Conservation (phyloP, 106 monocot genomes). For the Dendrobium catenatum region DNA sequence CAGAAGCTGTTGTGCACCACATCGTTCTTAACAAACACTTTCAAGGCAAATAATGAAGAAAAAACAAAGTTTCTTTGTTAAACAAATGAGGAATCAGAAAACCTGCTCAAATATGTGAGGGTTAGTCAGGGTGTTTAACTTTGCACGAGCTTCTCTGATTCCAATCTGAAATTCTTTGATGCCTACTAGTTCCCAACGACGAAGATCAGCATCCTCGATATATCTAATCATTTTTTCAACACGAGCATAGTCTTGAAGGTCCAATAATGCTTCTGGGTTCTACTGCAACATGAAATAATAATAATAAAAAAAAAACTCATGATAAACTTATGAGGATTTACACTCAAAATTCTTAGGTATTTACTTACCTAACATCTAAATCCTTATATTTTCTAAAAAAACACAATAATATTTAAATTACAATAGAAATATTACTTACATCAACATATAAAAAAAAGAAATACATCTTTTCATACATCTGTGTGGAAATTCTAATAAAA, state of each 20-base stretch:
- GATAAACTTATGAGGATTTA: not conserved
- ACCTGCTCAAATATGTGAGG: conserved; percentile 80
- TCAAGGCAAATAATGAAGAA: not conserved
- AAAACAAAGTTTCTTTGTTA: not conserved
- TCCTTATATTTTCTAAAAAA: too few relatives aligned
- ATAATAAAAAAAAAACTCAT: not conserved
- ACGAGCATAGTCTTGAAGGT: conserved; percentile 27
- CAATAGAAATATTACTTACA: too few relatives aligned
- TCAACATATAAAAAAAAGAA: too few relatives aligned
- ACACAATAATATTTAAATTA: too few relatives aligned
- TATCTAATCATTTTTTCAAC: conserved; percentile 37
- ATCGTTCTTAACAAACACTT: not conserved
- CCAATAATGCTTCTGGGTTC: conserved; percentile 17
- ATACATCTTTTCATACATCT: too few relatives aligned
- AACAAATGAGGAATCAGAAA: not conserved
- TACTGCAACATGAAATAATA: conserved; percentile 8
- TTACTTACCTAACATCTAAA: too few relatives aligned
- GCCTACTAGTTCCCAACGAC: conserved; percentile 26
- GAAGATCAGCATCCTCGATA: conserved; percentile 64
- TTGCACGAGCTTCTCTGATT: conserved; percentile 43
- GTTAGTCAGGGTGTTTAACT: conserved; percentile 71
- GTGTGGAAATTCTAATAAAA: too few relatives aligned
- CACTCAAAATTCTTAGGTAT: too few relatives aligned
- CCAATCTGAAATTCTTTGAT: conserved; percentile 57
- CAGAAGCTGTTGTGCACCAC: conserved; percentile 35